Base-by-base conservation (phyloP, 805 yeast species). In the Pichia nakasei region DNA sequence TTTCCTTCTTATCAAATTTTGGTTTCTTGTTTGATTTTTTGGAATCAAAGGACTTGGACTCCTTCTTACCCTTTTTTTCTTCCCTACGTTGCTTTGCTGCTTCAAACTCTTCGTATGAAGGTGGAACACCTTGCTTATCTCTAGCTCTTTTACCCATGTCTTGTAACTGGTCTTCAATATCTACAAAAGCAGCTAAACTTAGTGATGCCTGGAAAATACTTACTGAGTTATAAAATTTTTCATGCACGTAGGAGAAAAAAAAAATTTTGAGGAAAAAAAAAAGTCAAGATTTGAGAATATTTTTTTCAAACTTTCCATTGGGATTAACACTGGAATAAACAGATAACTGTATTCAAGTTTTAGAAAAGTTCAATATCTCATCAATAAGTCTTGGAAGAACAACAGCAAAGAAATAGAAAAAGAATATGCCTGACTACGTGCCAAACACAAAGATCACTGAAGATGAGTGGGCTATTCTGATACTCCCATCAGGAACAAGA, bases 121-220 rank as follows among this genome's bases (percentile, higher is more conserved):
- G 96, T 53, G 97, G 97, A 47, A 76, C 85, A 38, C 87, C 93
- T 68, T 91, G 97, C 72, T 86, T 91, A 57, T 86, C 83, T 66
- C 83, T 87, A 47, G 86, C 85, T 70, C 85, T 82, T 76, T 96
- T 83, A 63, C 97, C 97, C 95, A 89, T 86, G 27, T 24, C 12
- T 24, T 24, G 27, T 24, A 24, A 24, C 3, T 9, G 27, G n/a
- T n/a, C n/a, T n/a, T n/a, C n/a, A n/a, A n/a, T n/a, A n/a, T n/a
- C n/a, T n/a, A n/a, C n/a, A n/a, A n/a, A n/a, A n/a, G n/a, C n/a
- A n/a, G n/a, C n/a, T n/a, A n/a, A n/a, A n/a, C n/a, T n/a, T n/a
- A 24, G 11, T 9, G 27, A 12, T 24, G 8, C 5, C 27, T 24
- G 11, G 12, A 24, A n/a, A 31, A 17, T 11, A 13, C 9, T 8